Evolutionary conservation across 208 protist species (phyloP).

Genomic region (Trypanosoma scelopori): DNA sequence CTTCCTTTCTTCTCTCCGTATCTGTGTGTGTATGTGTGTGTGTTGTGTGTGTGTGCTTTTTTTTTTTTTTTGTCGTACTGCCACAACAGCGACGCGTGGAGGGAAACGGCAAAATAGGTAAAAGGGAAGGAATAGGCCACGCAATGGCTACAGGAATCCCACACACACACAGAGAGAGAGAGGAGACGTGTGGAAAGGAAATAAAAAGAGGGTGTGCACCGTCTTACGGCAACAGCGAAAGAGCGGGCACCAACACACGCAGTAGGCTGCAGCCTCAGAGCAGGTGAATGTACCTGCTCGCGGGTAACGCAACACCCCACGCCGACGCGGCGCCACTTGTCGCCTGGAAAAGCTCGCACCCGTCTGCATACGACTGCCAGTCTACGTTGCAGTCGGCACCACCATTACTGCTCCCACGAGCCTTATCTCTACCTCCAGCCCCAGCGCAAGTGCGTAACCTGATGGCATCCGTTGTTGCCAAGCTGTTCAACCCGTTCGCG

Average conservation of each 20-base stretch:
- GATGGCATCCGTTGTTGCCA: conserved; percentile 4
- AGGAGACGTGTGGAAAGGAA: background rate
- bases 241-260: too few species aligned
- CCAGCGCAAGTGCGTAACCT: background rate
- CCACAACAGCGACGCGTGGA: background rate
- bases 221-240: background rate
- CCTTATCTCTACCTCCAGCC: too few species aligned
- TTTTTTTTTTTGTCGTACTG: background rate
- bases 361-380: too few species aligned
- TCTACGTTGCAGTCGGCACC: background rate
- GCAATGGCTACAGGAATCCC: too few species aligned
- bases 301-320: background rate
- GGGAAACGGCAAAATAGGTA: background rate
- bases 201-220: background rate
- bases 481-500: background rate
- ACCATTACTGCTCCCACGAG: background rate
- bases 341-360: too few species aligned
- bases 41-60: background rate
- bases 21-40: background rate
- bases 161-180: too few species aligned
- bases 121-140: background rate
- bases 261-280: background rate
- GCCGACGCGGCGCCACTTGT: too few species aligned
- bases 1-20: too few species aligned
- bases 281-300: conserved; percentile 15